Conservation (phyloP, 23 red algal genomes). For the Gracilaria gracilis region DNA sequence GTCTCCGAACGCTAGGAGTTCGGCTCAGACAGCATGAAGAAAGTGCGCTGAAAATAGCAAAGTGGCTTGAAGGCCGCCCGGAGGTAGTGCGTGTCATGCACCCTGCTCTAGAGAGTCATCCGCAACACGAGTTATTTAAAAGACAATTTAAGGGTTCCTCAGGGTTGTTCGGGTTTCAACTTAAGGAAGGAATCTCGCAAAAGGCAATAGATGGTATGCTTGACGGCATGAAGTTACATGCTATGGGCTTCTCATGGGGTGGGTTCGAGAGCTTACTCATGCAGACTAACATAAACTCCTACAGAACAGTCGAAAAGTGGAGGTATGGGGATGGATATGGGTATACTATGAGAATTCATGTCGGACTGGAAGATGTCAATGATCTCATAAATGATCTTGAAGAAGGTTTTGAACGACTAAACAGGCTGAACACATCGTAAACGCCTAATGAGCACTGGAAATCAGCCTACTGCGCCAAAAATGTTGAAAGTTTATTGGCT, state of each 20-base stretch:
- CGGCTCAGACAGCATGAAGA: slow-evolving; percentile 88
- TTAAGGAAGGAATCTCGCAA: slow-evolving; percentile 78
- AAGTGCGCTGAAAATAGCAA: slow-evolving; percentile 70
- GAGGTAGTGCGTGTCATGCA: slow-evolving; percentile 94
- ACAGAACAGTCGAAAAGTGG: slow-evolving; percentile 77
- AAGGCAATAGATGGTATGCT: slow-evolving; percentile 86
- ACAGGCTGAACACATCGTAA: slow-evolving; percentile 24
- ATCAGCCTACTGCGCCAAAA: neutral
- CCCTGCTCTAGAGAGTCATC: slow-evolving; percentile 87
- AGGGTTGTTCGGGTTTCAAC: slow-evolving; percentile 92
- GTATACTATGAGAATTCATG: slow-evolving; percentile 86
- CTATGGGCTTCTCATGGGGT: slow-evolving; percentile 94
- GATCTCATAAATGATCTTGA: slow-evolving; percentile 91
- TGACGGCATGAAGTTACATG: slow-evolving; percentile 84
- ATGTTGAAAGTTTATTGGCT: neutral
- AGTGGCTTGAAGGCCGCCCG: slow-evolving; percentile 87
- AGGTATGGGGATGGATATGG: slow-evolving; percentile 86
- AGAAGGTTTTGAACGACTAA: slow-evolving; percentile 79
- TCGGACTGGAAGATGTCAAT: slow-evolving; percentile 84
- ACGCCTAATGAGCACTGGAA: neutral
- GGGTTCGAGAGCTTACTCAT: slow-evolving; percentile 93
- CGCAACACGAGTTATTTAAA: slow-evolving; percentile 96
- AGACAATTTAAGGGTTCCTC: slow-evolving; percentile 83
- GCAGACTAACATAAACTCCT: slow-evolving; percentile 86
- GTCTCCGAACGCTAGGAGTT: slow-evolving; percentile 89